Conservation (phyloP, 768 basidiomycete genomes). For the Chalciporus pseudorubinellus region DNA sequence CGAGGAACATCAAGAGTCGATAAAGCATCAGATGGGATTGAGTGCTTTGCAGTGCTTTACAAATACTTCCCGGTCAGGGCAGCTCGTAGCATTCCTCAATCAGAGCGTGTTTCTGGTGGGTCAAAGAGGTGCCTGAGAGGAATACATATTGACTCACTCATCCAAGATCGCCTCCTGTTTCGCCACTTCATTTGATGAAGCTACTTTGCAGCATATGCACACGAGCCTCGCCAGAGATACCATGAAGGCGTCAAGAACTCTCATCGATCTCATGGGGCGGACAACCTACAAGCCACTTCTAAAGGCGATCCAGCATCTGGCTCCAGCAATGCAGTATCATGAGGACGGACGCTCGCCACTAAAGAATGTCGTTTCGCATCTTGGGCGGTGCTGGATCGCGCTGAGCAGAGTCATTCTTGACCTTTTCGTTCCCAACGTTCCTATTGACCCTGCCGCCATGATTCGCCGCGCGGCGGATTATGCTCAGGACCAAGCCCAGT, state of each 20-base stretch:
- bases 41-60: slow-evolving; percentile 40
- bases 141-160: slow-evolving; percentile 5
- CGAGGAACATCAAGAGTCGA: slow-evolving; percentile 35
- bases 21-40: slow-evolving; percentile 40
- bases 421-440: slow-evolving; percentile 77
- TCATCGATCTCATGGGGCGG: slow-evolving; percentile 33
- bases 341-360: slow-evolving; percentile 10
- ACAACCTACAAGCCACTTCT: slow-evolving; percentile 36
- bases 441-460: slow-evolving; percentile 82
- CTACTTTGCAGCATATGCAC: slow-evolving; percentile 15
- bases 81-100: slow-evolving; percentile 41
- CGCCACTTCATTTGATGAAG: slow-evolving; percentile 36
- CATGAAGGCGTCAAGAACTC: slow-evolving; percentile 19
- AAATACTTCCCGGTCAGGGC: slow-evolving; percentile 38
- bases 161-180: slow-evolving; percentile 47
- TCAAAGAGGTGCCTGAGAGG: neutral
- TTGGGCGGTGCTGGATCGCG: slow-evolving; percentile 58
- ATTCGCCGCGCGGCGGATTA: slow-evolving; percentile 47
- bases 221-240: slow-evolving; percentile 2
- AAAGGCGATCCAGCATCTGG: slow-evolving; percentile 33
- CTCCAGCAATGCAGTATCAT: slow-evolving; percentile 24
- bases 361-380: slow-evolving; percentile 29
- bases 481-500: slow-evolving; percentile 38
- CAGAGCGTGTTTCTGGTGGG: slow-evolving; percentile 44
- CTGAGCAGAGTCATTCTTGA: slow-evolving; percentile 59